Conservation (phyloP, 495 filamentous ascomycete genomes). For the Penicillium roqueforti region DNA sequence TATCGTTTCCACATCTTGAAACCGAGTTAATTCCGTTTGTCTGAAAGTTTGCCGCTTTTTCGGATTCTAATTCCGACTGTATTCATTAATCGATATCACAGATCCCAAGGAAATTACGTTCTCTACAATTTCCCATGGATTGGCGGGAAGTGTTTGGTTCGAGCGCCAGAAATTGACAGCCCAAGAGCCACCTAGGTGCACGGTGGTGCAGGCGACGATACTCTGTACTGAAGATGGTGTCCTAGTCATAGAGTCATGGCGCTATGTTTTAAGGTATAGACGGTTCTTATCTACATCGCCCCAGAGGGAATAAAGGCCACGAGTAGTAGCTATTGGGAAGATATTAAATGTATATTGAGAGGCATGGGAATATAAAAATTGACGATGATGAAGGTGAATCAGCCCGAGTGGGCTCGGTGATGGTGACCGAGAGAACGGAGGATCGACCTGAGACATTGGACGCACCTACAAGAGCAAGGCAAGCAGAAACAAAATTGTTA, state of each 20-base stretch:
- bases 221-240: background rate
- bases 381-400: background rate
- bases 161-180: conserved; percentile 1
- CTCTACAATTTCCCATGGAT: background rate
- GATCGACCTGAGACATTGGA: background rate
- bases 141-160: background rate
- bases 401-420: background rate
- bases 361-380: background rate
- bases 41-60: background rate
- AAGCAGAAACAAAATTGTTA: too few relatives aligned
- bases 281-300: background rate
- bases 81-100: background rate
- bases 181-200: background rate
- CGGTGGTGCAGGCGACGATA: background rate
- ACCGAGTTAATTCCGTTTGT: background rate
- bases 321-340: background rate
- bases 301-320: background rate
- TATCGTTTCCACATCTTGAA: background rate
- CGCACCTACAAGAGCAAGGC: too few relatives aligned
- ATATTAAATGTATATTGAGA: background rate
- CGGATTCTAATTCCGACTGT: background rate
- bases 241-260: background rate
- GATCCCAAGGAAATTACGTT: background rate
- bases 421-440: background rate
- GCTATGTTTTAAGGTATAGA: background rate